These are phyloP conservation scores for Pelargonium exstipulatum DNA, from an alignment of 441 rosid genomes.

Conservation along the genomic window DNA sequence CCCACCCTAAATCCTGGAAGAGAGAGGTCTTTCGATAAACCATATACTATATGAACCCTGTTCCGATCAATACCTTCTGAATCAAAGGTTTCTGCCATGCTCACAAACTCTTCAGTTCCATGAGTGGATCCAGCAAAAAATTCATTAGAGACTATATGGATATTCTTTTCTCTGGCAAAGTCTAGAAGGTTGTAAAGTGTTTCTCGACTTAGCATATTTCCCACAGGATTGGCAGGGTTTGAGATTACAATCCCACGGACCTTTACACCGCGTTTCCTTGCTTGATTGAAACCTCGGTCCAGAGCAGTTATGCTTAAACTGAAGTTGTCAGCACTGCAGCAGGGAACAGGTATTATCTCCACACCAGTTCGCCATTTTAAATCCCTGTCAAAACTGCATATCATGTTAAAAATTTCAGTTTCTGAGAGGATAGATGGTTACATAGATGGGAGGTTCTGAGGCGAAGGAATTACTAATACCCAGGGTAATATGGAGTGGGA, in stretches of 20 bases:
- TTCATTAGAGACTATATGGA: conserved; percentile 80
- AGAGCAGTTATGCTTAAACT: conserved; percentile 55
- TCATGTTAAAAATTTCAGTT: too few species aligned
- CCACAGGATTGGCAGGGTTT: conserved; percentile 86
- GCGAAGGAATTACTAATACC: conserved; percentile 33
- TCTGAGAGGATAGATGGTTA: background rate
- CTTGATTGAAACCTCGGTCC: conserved; percentile 77
- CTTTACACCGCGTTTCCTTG: conserved; percentile 54
- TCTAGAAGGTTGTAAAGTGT: conserved; percentile 45
- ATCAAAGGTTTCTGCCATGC: conserved; percentile 65
- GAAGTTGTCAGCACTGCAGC: conserved; percentile 77
- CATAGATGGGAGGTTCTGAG: too few species aligned
- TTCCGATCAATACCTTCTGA: conserved; percentile 57
- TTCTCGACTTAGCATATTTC: conserved; percentile 60
- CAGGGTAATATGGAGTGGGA: conserved; percentile 43
- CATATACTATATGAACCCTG: conserved; percentile 78
- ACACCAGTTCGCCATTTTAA: conserved; percentile 71
- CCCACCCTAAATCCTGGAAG: conserved; percentile 86
- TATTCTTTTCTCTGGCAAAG: conserved; percentile 74
- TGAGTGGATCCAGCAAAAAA: conserved; percentile 71
- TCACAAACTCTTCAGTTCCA: conserved; percentile 65
- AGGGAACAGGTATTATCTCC: conserved; percentile 74
- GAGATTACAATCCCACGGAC: conserved; percentile 70
- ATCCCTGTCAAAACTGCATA: conserved; percentile 72
- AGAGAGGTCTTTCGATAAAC: conserved; percentile 82